phyloP scores from a whole-genome alignment of 495 filamentous ascomycete species.

The Cercophora scortea region DNA sequence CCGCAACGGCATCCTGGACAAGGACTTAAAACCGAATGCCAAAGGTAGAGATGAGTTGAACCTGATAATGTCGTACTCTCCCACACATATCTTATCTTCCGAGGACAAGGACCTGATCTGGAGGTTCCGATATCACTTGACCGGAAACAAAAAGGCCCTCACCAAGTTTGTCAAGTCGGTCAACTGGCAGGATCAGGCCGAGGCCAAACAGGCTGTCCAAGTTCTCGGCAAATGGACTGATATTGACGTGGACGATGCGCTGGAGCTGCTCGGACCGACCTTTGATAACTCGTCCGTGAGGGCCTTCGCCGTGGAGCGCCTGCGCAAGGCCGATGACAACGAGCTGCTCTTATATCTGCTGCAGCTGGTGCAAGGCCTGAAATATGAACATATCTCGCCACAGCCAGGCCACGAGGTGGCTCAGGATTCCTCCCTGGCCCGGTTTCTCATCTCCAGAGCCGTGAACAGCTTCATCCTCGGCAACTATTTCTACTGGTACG shows the following conservation, averaged over 20 bases:
- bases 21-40: constrained; percentile 92
- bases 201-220: constrained; percentile 81
- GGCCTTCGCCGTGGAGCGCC: constrained; percentile 84
- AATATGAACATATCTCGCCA: constrained; percentile 73
- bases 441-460: constrained; percentile 81
- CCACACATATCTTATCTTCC: constrained; percentile 74
- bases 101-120: constrained; percentile 95
- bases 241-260: constrained; percentile 92
- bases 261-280: constrained; percentile 86
- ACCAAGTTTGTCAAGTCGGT: constrained; percentile 98
- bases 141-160: constrained; percentile 83
- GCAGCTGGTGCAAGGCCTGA: constrained; percentile 92
- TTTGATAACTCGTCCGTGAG: constrained; percentile 84
- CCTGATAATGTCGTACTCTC: constrained; percentile 82
- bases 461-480: constrained; percentile 80
- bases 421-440: constrained; percentile 79
- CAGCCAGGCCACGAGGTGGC: constrained; percentile 53
- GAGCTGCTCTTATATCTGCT: constrained; percentile 89
- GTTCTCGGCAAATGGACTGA: constrained; percentile 92
- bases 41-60: constrained; percentile 93
- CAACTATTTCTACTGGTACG: constrained; percentile 95
- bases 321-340: constrained; percentile 88
- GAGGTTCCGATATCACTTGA: constrained; percentile 92
- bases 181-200: constrained; percentile 80
- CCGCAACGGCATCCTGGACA: constrained; percentile 84